Conservation (phyloP, 2,329 filamentous ascomycete species). For the Daldinia sp. region DNA sequence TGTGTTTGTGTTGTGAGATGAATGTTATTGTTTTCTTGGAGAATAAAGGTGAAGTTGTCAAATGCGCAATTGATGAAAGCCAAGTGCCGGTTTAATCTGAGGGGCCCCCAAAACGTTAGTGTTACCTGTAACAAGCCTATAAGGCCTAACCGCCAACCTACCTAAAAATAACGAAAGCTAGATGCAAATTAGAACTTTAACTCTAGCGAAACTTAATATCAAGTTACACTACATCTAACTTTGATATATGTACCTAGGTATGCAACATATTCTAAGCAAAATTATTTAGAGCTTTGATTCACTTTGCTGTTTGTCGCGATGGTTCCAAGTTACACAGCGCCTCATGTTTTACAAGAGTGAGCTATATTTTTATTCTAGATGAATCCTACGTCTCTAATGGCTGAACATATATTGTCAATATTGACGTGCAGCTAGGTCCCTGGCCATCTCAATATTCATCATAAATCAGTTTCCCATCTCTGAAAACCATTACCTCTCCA, state of each 20-base stretch:
- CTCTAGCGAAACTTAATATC: background rate
- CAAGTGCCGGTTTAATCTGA: background rate
- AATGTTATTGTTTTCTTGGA: background rate
- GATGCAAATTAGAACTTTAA: slow-evolving; percentile 4
- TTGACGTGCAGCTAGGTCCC: too few species aligned
- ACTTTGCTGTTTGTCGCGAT: background rate
- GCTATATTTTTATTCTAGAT: background rate
- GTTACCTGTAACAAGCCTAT: background rate
- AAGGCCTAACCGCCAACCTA: background rate
- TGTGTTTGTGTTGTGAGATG: background rate
- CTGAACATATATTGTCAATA: background rate
- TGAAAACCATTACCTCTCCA: slow-evolving; percentile 70
- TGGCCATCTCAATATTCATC: slow-evolving; percentile 7
- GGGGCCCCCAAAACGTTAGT: background rate
- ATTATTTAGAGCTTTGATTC: background rate
- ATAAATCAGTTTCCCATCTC: slow-evolving; percentile 39
- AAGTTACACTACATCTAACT: background rate
- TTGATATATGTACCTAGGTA: too few species aligned
- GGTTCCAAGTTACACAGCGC: background rate
- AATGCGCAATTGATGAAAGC: slow-evolving; percentile 5
- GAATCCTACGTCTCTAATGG: background rate
- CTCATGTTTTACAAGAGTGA: background rate
- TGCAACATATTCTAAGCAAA: background rate
- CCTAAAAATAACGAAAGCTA: background rate
- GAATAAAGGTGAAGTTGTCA: background rate